phyloP scores from a whole-genome alignment of 2,329 filamentous ascomycete genomes.

The Clonostachys byssicola region DNA sequence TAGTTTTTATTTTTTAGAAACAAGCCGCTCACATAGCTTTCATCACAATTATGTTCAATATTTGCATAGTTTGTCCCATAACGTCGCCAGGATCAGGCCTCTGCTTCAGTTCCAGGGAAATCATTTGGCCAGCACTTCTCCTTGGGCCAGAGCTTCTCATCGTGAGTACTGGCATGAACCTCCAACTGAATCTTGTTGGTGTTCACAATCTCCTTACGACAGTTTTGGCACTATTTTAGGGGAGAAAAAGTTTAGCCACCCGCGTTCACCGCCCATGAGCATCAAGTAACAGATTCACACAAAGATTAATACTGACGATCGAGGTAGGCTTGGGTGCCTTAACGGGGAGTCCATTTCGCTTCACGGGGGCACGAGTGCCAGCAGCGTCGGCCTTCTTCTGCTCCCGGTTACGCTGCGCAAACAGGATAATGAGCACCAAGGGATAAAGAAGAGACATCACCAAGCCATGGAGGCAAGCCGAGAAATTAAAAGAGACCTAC shows the following conservation, averaged over 20 bases:
- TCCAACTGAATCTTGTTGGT: constrained; percentile 46
- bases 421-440: background rate
- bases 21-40: no score
- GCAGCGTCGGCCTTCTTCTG: constrained; percentile 51
- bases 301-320: constrained; percentile 8
- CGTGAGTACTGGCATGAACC: constrained; percentile 47
- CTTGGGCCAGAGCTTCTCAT: constrained; percentile 44
- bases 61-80: no score
- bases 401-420: constrained; percentile 40
- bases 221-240: constrained; percentile 39
- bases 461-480: no score
- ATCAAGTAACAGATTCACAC: constrained; percentile 5
- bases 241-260: constrained; percentile 3
- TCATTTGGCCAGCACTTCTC: constrained; percentile 56
- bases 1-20: no score
- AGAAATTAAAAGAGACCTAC: no score
- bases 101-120: constrained; percentile 14
- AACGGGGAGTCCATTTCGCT: constrained; percentile 49
- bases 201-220: constrained; percentile 45
- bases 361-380: constrained; percentile 47
- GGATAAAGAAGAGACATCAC: background rate
- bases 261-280: background rate
- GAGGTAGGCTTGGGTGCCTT: constrained; percentile 42
- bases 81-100: no score
- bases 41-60: no score